Percentiles rank a stretch among this genome's conserved stretches.
Conservation (phyloP, 306 rosid genomes). For the Canavalia ensiformis region DNA sequence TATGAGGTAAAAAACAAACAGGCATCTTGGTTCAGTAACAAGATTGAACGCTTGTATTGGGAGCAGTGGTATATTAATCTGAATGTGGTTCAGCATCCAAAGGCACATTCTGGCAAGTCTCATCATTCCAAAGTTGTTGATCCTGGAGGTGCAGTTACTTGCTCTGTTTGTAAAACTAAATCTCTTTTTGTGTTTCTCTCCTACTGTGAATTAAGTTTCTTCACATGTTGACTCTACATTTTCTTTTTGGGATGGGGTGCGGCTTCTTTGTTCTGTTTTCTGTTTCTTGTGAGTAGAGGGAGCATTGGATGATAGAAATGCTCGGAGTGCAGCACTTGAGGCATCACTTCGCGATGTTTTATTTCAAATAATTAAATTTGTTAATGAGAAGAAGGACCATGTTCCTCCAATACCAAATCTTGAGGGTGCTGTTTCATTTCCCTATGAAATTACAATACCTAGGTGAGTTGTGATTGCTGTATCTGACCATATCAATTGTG, state of each 20-base stretch:
- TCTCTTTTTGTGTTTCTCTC: slow-evolving; percentile 39
- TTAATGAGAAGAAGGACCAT: slow-evolving; percentile 98
- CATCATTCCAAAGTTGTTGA: slow-evolving; percentile 79
- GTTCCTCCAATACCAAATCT: slow-evolving; percentile 87
- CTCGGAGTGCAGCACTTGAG: slow-evolving; percentile 85
- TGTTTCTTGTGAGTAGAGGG: slow-evolving; percentile 62
- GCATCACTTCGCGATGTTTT: slow-evolving; percentile 87
- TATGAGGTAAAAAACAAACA: slow-evolving; percentile 89
- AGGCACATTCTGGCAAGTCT: slow-evolving; percentile 76
- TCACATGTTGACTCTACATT: not conserved
- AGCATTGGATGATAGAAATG: slow-evolving; percentile 72
- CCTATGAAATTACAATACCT: slow-evolving; percentile 87
- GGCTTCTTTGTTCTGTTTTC: not conserved
- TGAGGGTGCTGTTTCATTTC: slow-evolving; percentile 81
- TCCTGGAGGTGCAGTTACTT: slow-evolving; percentile 71
- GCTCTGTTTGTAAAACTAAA: slow-evolving; percentile 21
- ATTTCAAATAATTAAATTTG: slow-evolving; percentile 92
- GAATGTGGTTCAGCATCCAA: slow-evolving; percentile 78
- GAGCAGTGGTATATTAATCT: slow-evolving; percentile 96
- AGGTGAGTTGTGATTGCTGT: slow-evolving; percentile 63
- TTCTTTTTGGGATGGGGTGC: not conserved
- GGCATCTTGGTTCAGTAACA: slow-evolving; percentile 85
- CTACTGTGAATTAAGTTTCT: slow-evolving; percentile 3
- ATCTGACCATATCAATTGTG: slow-evolving; percentile 8
- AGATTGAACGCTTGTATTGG: slow-evolving; percentile 85